These are phyloP conservation scores for Heliosperma pusillum DNA, from an alignment of 148 eudicot genomes.

Conservation along the genomic window DNA sequence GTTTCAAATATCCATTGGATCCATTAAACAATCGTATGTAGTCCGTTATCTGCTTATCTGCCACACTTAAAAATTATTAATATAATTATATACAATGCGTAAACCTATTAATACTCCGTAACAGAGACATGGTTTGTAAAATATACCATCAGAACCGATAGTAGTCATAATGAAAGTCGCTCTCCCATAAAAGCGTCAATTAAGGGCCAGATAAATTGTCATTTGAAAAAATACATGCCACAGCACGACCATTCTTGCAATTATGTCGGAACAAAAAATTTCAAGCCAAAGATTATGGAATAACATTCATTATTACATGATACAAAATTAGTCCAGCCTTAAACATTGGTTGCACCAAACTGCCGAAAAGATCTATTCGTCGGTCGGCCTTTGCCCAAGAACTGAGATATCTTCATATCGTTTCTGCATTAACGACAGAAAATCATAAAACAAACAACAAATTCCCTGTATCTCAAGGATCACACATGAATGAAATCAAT, in stretches of 20 bases:
- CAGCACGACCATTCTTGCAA: background rate
- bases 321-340: background rate
- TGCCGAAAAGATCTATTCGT: background rate
- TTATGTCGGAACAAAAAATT: background rate
- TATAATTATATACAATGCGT: too few relatives aligned
- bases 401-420: slow-evolving; percentile 7
- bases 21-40: too few relatives aligned
- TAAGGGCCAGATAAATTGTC: background rate
- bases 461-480: background rate
- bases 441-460: background rate
- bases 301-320: background rate
- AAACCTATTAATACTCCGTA: too few relatives aligned
- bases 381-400: background rate
- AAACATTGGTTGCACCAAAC: background rate
- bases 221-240: background rate
- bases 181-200: too few relatives aligned
- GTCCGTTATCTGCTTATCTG: too few relatives aligned
- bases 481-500: background rate
- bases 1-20: too few relatives aligned
- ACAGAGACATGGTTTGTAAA: too few relatives aligned
- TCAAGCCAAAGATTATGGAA: background rate
- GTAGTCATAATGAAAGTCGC: too few relatives aligned
- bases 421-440: background rate
- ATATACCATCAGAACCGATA: too few relatives aligned
- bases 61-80: too few relatives aligned